Base-by-base conservation (phyloP, 2,329 filamentous ascomycete species). In the Bipolaris cookei region DNA sequence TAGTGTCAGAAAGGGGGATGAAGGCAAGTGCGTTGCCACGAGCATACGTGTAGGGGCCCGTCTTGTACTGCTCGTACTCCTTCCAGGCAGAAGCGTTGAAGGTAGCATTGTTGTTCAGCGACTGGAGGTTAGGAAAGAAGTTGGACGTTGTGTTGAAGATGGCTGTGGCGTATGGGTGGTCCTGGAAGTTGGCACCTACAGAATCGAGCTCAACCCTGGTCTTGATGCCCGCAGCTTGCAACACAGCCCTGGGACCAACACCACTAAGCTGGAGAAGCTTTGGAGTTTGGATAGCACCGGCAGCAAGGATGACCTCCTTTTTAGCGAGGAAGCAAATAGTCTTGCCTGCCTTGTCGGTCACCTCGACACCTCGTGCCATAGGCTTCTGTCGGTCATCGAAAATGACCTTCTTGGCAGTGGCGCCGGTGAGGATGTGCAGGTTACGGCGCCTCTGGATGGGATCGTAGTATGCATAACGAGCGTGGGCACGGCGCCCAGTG, bases 231-330 rank as follows among this genome's bases (percentile, higher is more conserved):
- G 70, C 69, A 34, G 65, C 68, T 37, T 72, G 42, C n/a, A 75
- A 56, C n/a, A 72, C 57, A 13, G 58, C 55, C 57, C 61, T 68
- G 25, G 70, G 69, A 11, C 73, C 73, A 23, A 76, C 56, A 23
- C 73, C 73, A 47, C 68, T 72, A 13, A 74, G 61, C 54, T 73
- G 68, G 6, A 76, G 14, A 86, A 79, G 16, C 88, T 76, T 71
- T 83, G 84, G 2, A 81, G 87, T 7, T 83, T 86, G 63, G 82
- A 81, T 47, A 84, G 70, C 76, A 25, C 80, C 82, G 1, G 87
- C 87, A 1, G 84, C 84, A 1, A 90, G 70, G 23, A 90, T 80
- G 8, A 89, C 80, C 65, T 89, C 87, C 50, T 68, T 71, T 50
- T 60, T 67, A 1, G 68, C 70, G n/a, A 60, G 62, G 3, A 72